phyloP scores from a whole-genome alignment of 2,329 filamentous ascomycete genomes.

The Alternaria panax region DNA sequence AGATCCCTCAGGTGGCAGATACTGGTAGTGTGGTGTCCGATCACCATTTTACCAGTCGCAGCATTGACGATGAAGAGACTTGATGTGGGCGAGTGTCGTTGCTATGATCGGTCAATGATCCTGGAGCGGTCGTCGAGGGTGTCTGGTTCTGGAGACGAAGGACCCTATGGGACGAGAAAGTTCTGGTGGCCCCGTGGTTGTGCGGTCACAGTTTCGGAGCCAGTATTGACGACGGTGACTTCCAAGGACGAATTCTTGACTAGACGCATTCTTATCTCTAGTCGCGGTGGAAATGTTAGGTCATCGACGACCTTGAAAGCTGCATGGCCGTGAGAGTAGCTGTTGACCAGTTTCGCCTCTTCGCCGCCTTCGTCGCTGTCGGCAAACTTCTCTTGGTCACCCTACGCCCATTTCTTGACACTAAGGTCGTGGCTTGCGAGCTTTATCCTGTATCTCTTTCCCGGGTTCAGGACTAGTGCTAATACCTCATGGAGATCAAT shows the following conservation, averaged over 20 bases:
- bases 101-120: background rate
- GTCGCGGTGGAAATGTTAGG: background rate
- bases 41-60: background rate
- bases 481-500: background rate
- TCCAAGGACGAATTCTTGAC: background rate
- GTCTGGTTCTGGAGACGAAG: background rate
- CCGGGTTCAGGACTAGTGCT: background rate
- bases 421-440: background rate
- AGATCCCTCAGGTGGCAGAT: background rate
- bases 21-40: background rate
- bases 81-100: background rate
- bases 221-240: background rate
- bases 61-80: background rate
- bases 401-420: background rate
- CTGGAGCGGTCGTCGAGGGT: background rate
- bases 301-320: background rate
- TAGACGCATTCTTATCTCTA: background rate
- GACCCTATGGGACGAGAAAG: background rate
- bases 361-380: background rate
- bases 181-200: background rate
- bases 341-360: conserved; percentile 3
- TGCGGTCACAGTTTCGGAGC: background rate
- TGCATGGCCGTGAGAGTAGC: background rate
- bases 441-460: background rate
- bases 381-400: background rate